A percentile compares a stretch with the other conserved stretches of the same genome.
phyloP scores from a whole-genome alignment of 2,329 filamentous ascomycete species.

The Verticillium dahliae region DNA sequence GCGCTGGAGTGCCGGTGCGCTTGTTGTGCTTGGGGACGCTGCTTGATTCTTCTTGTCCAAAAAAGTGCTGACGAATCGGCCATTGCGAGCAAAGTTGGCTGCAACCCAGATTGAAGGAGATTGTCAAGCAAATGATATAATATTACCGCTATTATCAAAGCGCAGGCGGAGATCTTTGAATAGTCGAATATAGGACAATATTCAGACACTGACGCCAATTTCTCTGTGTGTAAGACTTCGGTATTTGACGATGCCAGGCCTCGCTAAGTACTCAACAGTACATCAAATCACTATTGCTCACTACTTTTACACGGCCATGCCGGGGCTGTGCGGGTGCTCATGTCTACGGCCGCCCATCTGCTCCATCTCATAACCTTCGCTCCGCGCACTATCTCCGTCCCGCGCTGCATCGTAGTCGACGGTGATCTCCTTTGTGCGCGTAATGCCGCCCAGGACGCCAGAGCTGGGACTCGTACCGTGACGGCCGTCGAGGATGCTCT shows the following conservation, averaged over 20 bases:
- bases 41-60: too few species aligned
- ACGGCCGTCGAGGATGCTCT: slow-evolving; percentile 1
- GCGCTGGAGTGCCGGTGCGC: background rate
- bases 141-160: too few species aligned
- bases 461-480: background rate
- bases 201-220: too few species aligned
- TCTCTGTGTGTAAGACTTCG: background rate
- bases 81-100: too few species aligned
- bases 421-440: slow-evolving; percentile 2
- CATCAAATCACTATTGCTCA: background rate
- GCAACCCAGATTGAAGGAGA: too few species aligned
- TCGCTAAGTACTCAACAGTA: background rate
- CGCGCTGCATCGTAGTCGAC: background rate
- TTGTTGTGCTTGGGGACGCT: background rate
- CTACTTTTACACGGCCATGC: background rate
- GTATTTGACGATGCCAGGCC: background rate
- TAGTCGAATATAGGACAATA: too few species aligned
- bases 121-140: too few species aligned
- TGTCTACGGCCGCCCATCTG: background rate
- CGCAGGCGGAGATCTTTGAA: too few species aligned
- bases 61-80: too few species aligned
- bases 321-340: background rate
- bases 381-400: background rate
- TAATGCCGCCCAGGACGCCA: background rate
- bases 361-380: background rate